These are phyloP conservation scores for Backusella westeae DNA, from an alignment of 192 early-diverging fungal genomes.

Conservation along the genomic window DNA sequence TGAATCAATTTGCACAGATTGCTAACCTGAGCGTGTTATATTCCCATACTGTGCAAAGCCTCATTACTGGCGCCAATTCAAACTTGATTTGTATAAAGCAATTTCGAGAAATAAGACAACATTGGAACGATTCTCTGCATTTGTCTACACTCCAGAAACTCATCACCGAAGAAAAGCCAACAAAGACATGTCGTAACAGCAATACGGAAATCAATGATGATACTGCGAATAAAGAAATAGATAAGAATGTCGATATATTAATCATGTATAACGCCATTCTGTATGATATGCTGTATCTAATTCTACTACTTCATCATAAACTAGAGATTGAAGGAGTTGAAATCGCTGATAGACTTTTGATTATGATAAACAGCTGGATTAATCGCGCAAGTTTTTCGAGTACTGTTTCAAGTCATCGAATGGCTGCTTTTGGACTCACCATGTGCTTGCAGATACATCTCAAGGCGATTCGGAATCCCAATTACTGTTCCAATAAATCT, in stretches of 20 bases:
- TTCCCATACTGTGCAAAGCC: conserved; percentile 14
- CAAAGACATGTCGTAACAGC: not conserved
- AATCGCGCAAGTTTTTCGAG: not conserved
- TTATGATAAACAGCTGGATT: not conserved
- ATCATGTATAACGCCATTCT: conserved; percentile 2
- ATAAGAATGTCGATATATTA: conserved; percentile 6
- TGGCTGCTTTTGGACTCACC: not conserved
- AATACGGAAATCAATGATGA: not conserved
- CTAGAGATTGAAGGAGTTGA: conserved; percentile 1
- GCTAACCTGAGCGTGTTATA: conserved; percentile 5
- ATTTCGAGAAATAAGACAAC: conserved; percentile 9
- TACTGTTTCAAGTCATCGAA: not conserved
- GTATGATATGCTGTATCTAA: conserved; percentile 6
- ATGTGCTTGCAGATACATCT: conserved; percentile 10
- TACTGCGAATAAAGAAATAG: not conserved
- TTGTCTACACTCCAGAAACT: not conserved
- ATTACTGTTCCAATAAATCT: not conserved
- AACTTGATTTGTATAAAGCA: conserved; percentile 13
- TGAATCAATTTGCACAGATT: conserved; percentile 6
- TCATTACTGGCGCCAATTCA: not conserved
- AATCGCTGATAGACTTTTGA: not conserved
- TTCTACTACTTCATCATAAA: not conserved
- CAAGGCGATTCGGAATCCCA: not conserved
- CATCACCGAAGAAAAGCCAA: not conserved
- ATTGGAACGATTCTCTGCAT: conserved; percentile 12